Conservation (phyloP, 192 early-diverging fungal species). For the Podila horticola region DNA sequence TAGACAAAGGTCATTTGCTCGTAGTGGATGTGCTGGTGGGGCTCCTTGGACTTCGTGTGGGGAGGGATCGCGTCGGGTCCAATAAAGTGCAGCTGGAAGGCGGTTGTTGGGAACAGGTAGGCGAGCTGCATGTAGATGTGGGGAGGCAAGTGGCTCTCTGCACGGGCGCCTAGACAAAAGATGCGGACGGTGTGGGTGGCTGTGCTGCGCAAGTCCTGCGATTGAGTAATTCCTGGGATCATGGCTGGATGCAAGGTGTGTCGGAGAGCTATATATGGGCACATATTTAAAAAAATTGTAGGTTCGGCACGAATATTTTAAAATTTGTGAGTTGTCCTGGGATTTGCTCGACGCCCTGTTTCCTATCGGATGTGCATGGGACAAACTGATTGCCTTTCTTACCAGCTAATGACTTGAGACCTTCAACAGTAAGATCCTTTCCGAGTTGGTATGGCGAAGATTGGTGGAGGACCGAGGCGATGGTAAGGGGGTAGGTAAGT, state of each 20-base stretch:
- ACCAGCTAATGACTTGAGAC: slow-evolving; percentile 78
- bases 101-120: slow-evolving; percentile 75
- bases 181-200: slow-evolving; percentile 68
- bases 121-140: slow-evolving; percentile 79
- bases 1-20: slow-evolving; percentile 76
- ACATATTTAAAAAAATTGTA: neutral
- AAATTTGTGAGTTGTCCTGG: no score
- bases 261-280: slow-evolving; percentile 37
- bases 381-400: slow-evolving; percentile 19
- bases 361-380: no score
- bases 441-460: slow-evolving; percentile 74
- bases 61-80: slow-evolving; percentile 77
- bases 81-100: slow-evolving; percentile 84
- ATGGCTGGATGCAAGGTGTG: slow-evolving; percentile 47
- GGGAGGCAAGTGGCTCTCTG: slow-evolving; percentile 79
- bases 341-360: no score
- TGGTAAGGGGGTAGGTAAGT: slow-evolving; percentile 82
- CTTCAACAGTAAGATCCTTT: slow-evolving; percentile 75
- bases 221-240: slow-evolving; percentile 41
- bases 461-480: slow-evolving; percentile 77
- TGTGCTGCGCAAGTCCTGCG: slow-evolving; percentile 31
- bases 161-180: slow-evolving; percentile 76
- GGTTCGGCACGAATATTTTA: neutral
- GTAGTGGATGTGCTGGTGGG: slow-evolving; percentile 52
- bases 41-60: slow-evolving; percentile 37